Percentiles rank a stretch among this genome's conserved stretches.
phyloP scores from a whole-genome alignment of 768 basidiomycete genomes.

The Phanerodontia chrysosporium region DNA sequence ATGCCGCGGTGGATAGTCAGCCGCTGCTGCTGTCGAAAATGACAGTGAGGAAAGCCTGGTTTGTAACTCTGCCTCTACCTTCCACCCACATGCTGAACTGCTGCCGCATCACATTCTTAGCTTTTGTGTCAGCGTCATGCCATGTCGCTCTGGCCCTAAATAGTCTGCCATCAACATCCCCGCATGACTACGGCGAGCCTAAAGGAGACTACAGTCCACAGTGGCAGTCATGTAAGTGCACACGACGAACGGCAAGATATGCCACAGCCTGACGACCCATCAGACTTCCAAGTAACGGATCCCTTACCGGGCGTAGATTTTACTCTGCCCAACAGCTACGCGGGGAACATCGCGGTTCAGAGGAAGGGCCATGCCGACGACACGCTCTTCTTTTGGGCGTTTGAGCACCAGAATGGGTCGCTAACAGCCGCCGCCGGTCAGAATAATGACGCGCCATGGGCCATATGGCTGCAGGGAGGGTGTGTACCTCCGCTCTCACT shows the following conservation, averaged over 20 bases:
- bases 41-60: too few relatives aligned
- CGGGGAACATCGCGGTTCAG: constrained; percentile 32
- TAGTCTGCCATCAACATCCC: neutral
- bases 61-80: too few relatives aligned
- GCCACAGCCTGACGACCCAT: neutral
- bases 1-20: too few relatives aligned
- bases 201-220: constrained; percentile 19
- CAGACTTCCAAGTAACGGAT: constrained; percentile 34
- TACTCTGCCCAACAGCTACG: constrained; percentile 29
- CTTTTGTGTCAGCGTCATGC: too few relatives aligned
- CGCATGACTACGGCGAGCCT: neutral
- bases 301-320: constrained; percentile 32
- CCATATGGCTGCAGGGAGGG: constrained; percentile 37
- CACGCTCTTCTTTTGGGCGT: constrained; percentile 38
- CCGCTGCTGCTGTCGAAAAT: too few relatives aligned
- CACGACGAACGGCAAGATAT: neutral
- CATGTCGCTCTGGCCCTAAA: too few relatives aligned
- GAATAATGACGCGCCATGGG: constrained; percentile 28
- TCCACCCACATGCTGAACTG: neutral
- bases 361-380: constrained; percentile 31
- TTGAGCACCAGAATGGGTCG: constrained; percentile 34
- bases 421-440: constrained; percentile 25
- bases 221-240: constrained; percentile 32
- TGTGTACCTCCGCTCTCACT: constrained; percentile 8
- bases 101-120: neutral